phyloP scores from a whole-genome alignment of 106 monocot species.

The Vanilla planifolia region DNA sequence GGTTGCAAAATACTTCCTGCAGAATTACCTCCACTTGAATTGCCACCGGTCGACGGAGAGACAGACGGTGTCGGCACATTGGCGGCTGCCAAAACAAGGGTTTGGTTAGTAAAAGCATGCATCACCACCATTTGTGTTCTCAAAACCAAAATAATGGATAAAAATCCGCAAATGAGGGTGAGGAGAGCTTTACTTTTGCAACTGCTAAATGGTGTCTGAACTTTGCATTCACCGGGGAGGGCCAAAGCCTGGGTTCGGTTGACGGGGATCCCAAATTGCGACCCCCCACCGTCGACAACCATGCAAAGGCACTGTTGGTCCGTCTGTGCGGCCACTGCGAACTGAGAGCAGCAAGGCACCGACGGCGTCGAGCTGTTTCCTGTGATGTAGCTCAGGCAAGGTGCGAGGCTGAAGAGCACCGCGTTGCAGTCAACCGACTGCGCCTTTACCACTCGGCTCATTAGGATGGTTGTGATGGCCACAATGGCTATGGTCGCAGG shows the following conservation, averaged over 20 bases:
- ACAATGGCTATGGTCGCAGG: background rate
- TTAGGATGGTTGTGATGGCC: background rate
- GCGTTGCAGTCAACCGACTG: conserved; percentile 13
- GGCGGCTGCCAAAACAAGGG: background rate
- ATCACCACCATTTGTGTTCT: background rate
- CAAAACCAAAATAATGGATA: too few species aligned
- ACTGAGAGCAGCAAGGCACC: conserved; percentile 12
- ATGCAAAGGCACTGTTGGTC: conserved; percentile 13
- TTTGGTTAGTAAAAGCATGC: too few species aligned
- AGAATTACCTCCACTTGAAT: background rate
- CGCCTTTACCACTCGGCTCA: background rate
- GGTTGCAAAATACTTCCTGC: background rate
- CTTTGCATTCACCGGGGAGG: conserved; percentile 13
- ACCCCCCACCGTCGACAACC: conserved; percentile 4
- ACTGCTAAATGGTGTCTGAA: conserved; percentile 10
- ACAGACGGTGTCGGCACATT: background rate
- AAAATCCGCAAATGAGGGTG: too few species aligned
- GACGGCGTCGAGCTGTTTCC: conserved; percentile 8
- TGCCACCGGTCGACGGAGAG: too few species aligned
- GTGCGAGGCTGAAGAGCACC: conserved; percentile 10
- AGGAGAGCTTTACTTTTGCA: conserved; percentile 16
- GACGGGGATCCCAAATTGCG: conserved; percentile 10
- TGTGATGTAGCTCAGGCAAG: conserved; percentile 20
- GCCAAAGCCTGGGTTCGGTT: conserved; percentile 11
- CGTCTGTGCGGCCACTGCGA: conserved; percentile 4